Evolutionary conservation across 108 stramenopile genomes (phyloP).

Genomic region (Nannochloropsis gaditana): DNA sequence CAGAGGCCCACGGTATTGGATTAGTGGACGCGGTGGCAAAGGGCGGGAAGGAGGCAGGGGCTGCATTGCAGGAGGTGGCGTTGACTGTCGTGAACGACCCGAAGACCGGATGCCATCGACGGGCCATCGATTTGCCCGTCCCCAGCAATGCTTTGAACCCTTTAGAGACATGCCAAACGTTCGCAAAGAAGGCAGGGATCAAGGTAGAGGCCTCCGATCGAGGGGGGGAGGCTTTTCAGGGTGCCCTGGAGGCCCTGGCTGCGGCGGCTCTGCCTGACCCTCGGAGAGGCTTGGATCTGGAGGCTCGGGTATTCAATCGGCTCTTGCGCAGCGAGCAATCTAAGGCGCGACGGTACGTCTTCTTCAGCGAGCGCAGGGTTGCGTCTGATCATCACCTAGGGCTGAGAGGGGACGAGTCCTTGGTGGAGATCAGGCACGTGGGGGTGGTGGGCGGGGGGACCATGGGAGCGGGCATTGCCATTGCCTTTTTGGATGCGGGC

Average conservation of each 20-base stretch:
- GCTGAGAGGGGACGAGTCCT: background rate
- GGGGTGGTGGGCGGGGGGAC: constrained; percentile 83
- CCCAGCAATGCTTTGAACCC: background rate
- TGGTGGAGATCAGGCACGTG: constrained; percentile 29
- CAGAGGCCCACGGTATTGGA: constrained; percentile 13
- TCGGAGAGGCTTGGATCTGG: constrained; percentile 38
- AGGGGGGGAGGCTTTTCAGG: constrained; percentile 67
- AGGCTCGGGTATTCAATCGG: constrained; percentile 58
- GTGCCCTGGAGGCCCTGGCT: constrained; percentile 67
- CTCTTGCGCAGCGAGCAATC: constrained; percentile 66
- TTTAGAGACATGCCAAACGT: constrained; percentile 41
- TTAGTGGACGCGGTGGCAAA: background rate
- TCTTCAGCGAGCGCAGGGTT: constrained; percentile 75
- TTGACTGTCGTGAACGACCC: background rate
- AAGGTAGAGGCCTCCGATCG: constrained; percentile 61
- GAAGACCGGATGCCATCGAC: background rate
- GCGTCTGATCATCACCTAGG: constrained; percentile 51
- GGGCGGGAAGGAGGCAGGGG: constrained; percentile 23
- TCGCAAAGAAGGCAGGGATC: constrained; percentile 55
- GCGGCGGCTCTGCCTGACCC: constrained; percentile 56
- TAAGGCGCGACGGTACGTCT: constrained; percentile 75
- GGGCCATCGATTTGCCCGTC: background rate
- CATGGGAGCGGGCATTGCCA: constrained; percentile 93
- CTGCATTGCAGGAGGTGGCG: background rate
- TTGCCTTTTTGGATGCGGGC: constrained; percentile 79